A percentile compares a stretch with the other conserved stretches of the same genome.
Evolutionary conservation across 345 rosid genomes (phyloP).

Genomic region (Arabis hirsuta): DNA sequence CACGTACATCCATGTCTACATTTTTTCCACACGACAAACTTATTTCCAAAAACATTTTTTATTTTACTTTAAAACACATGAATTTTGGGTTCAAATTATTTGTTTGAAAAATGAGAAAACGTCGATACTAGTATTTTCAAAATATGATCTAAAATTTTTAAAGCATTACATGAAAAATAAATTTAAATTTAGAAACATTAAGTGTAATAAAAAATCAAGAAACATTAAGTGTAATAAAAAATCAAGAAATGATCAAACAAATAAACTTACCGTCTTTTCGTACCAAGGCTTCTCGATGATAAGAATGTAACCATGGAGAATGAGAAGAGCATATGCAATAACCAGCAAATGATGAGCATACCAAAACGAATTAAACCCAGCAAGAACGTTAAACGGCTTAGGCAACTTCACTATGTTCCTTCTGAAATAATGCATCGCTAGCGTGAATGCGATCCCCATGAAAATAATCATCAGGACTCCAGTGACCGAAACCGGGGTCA

Average conservation of each 20-base stretch:
- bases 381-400: conserved; percentile 61
- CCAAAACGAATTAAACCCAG: conserved; percentile 95
- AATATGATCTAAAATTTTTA: too few species aligned
- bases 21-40: neutral
- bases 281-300: conserved; percentile 66
- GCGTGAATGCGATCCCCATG: conserved; percentile 67
- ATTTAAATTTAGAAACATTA: too few species aligned
- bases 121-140: too few species aligned
- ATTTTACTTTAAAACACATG: too few species aligned
- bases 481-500: conserved; percentile 55
- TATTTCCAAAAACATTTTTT: neutral
- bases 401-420: conserved; percentile 69
- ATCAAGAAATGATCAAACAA: too few species aligned
- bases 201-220: too few species aligned
- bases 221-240: too few species aligned
- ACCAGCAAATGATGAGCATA: conserved; percentile 85
- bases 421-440: conserved; percentile 68
- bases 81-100: too few species aligned
- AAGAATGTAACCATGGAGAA: conserved; percentile 81
- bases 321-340: conserved; percentile 61
- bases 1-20: conserved; percentile 94
- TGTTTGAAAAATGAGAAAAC: too few species aligned
- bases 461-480: conserved; percentile 61
- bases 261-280: conserved; percentile 51
- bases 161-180: too few species aligned